Evolutionary conservation across 1,284 basidiomycete species (phyloP), one percentile per base, ranked within the genome.

Genomic region (Agroathelia rolfsii): DNA sequence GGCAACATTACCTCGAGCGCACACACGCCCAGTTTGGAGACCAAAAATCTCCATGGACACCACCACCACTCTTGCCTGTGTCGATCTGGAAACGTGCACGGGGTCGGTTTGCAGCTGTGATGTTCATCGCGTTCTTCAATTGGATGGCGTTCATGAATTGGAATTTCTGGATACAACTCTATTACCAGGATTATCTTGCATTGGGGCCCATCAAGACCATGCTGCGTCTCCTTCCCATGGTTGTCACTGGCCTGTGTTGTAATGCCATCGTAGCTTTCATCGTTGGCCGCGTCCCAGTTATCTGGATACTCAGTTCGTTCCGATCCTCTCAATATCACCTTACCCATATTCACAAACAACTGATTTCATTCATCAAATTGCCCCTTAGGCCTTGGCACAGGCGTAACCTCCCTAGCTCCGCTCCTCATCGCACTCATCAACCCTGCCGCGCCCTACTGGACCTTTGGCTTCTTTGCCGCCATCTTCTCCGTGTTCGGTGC

Each of bases 391-490:
- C 35, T 56, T 12, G 80, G 80, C 16, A 77, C 76, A 2, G 41
- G 72, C 7, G 51, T 74, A n/a, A 84, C 86, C 0, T 64, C 66
- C 1, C 43, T 64, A 10, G 78, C 81, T 0, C 73, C 72, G 36
- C 56, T 89, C 19, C 60, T 90, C 3, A 83, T 89, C 42, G 83
- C 85, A 0, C 48, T 85, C 4, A 76, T 88, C 37, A 48, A 71
- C 10, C 67, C 76, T 0, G 40, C 59, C 3, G 64, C 64, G 3
- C 53, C 72, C 1, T 94, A 82, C 52, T 92, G 86, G 86, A 73
- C 74, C 1, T 82, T 71, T 37, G 78, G 77, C 10, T 90, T 94
- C 59, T 82, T 85, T 3, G 73, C 79, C 1, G 75, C 86, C 23
- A 64, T 80, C 41, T 46, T 86, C 35, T 58, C 69, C 10, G 84